Base-by-base conservation (phyloP, 352 stramenopile species). In the Pythium plurisporium region DNA sequence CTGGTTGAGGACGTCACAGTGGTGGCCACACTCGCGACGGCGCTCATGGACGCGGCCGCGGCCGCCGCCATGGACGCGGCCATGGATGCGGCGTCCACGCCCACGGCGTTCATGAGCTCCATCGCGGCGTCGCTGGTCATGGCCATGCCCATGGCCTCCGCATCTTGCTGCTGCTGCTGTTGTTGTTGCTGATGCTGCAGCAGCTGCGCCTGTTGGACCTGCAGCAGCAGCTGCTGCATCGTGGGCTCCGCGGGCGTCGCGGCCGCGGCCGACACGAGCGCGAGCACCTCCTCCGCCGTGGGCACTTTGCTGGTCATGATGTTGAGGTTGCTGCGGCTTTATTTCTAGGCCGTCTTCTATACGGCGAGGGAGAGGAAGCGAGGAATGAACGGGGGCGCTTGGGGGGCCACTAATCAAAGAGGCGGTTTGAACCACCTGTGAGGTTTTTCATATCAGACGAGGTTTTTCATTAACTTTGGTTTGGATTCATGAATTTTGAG, bases 151-250 rank as follows among this genome's bases (percentile, higher is more conserved):
- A 43, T 22, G 26, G 33, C 33, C 48, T 46, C 19, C 27, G 40
- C 33, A 38, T 44, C 12, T 12, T 47, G 19, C 49, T 64, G 19
- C 11, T 47, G 34, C 8, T 45, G 41, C 9, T 55, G 45, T 44
- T 54, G 29, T 27, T 27, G 17, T n/a, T 47, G 34, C 12, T 45
- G 44, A 6, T 55, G 45, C 38, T 70, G 66, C 27, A 76, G 68
- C 40, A 76, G 68, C 42, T 80, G 72, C 25, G 59, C 66, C 45
- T 77, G 56, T 42, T 64, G 72, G 36, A 86, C 69, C 48, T 89
- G 79, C 26, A 82, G 59, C 15, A 87, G 63, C 20, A 89, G 59
- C 46, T 86, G 73, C 51, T 86, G 72, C 60, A 86, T 79, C 36
- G 65, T 55, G 11, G 76, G 65, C 31, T 83, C 72, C 33, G 77